phyloP scores from a whole-genome alignment of 805 yeast genomes.

The Nadsonia fulvescens region DNA sequence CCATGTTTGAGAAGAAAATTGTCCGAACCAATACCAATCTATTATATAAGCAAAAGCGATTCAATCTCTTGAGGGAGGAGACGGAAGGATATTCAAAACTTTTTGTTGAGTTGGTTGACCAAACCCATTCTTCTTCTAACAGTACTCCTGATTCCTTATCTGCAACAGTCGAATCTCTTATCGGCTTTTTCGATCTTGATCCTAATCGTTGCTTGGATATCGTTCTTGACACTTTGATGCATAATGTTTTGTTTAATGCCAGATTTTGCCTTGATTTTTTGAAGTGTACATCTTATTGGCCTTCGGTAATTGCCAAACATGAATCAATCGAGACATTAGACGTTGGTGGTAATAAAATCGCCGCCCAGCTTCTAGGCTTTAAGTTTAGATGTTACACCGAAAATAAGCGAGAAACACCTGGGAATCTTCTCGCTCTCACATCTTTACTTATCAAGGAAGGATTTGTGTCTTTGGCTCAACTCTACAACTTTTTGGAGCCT shows the following conservation, averaged over 20 bases:
- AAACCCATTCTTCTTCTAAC: constrained; percentile 9
- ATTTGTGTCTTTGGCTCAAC: constrained; percentile 40
- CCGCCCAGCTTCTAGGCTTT: constrained; percentile 36
- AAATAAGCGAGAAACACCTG: constrained; percentile 14
- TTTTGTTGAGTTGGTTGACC: constrained; percentile 22
- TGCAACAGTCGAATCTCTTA: constrained; percentile 33
- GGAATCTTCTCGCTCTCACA: constrained; percentile 27
- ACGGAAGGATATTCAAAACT: constrained; percentile 62
- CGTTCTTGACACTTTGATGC: constrained; percentile 33
- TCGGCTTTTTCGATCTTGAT: constrained; percentile 64
- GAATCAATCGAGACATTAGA: constrained; percentile 14
- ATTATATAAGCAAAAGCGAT: constrained; percentile 34
- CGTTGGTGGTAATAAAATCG: constrained; percentile 38
- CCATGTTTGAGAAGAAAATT: constrained; percentile 21
- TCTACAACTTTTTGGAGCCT: constrained; percentile 43
- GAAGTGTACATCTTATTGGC: constrained; percentile 52
- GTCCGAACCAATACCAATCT: constrained; percentile 25
- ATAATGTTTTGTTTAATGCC: constrained; percentile 25
- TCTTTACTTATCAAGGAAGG: constrained; percentile 47
- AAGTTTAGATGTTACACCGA: constrained; percentile 20
- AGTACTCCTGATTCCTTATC: constrained; percentile 19
- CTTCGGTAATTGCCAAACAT: constrained; percentile 22
- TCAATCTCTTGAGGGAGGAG: constrained; percentile 54
- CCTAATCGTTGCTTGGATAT: constrained; percentile 52
- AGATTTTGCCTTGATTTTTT: constrained; percentile 32